Percentiles rank a stretch among this genome's conserved stretches.
These are phyloP conservation scores for Aureobasidium subglaciale DNA, from an alignment of 2,329 filamentous ascomycete species.

Conservation along the genomic window DNA sequence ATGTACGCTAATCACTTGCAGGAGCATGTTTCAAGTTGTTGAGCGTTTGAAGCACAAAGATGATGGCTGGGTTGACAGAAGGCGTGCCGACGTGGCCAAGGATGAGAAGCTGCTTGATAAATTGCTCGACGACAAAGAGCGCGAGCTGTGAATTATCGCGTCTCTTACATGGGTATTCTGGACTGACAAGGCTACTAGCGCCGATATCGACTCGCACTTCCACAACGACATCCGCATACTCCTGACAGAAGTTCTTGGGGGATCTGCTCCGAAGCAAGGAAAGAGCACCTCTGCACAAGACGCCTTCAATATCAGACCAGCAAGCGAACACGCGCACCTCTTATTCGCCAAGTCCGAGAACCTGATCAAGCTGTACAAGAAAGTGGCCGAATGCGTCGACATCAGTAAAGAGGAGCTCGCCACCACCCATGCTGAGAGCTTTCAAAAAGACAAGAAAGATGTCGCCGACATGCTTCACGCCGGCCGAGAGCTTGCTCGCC, in stretches of 20 bases:
- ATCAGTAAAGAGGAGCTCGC: background rate
- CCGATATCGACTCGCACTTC: constrained; percentile 18
- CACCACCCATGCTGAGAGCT: background rate
- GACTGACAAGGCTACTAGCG: constrained; percentile 32
- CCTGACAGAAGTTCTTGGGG: background rate
- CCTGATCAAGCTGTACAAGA: background rate
- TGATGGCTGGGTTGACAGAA: constrained; percentile 7
- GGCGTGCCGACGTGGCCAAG: background rate
- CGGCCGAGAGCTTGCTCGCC: constrained; percentile 4
- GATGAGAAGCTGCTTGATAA: background rate
- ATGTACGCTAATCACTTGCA: background rate
- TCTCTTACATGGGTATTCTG: constrained; percentile 32
- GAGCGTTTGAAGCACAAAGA: constrained; percentile 1
- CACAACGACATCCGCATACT: background rate
- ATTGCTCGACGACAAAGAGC: constrained; percentile 11
- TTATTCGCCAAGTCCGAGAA: background rate
- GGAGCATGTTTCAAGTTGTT: background rate
- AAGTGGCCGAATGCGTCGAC: background rate
- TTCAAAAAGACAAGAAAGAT: constrained; percentile 12
- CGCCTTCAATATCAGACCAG: background rate
- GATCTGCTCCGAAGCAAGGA: background rate
- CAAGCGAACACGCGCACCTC: background rate
- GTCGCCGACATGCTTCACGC: background rate
- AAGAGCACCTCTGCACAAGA: background rate
- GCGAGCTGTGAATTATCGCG: constrained; percentile 21